Percentiles rank a stretch among this genome's conserved stretches.
Conservation (phyloP, 345 rosid genomes). For the Salix viminalis region DNA sequence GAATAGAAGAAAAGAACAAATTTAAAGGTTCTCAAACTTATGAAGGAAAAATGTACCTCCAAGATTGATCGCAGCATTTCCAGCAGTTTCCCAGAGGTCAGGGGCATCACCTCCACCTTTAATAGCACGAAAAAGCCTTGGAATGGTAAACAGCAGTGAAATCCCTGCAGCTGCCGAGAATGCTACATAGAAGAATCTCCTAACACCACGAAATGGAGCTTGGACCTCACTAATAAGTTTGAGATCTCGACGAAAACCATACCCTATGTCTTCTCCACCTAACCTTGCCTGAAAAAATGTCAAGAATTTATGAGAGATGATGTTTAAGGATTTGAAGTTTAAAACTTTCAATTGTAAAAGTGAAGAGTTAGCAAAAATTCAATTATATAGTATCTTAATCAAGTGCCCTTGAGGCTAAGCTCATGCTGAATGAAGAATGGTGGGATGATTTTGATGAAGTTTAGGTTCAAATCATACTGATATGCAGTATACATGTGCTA, state of each 20-base stretch:
- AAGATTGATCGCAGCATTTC: conserved; percentile 76
- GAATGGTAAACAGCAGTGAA: conserved; percentile 73
- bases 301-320: conserved; percentile 12
- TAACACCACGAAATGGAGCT: conserved; percentile 92
- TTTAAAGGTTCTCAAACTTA: background rate
- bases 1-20: background rate
- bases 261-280: conserved; percentile 95
- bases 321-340: background rate
- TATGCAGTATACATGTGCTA: background rate
- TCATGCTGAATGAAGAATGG: background rate
- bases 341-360: background rate
- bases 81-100: conserved; percentile 62
- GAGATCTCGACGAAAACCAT: conserved; percentile 82
- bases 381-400: background rate
- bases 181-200: conserved; percentile 78
- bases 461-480: background rate
- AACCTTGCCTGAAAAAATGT: conserved; percentile 63
- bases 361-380: background rate
- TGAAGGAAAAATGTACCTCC: conserved; percentile 50
- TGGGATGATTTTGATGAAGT: background rate
- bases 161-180: conserved; percentile 89
- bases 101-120: conserved; percentile 81
- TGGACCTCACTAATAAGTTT: conserved; percentile 94
- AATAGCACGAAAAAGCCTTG: conserved; percentile 68
- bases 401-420: background rate